Evolutionary conservation across 192 early-diverging fungal species (phyloP).

Genomic region (Rhizophagus sp.): DNA sequence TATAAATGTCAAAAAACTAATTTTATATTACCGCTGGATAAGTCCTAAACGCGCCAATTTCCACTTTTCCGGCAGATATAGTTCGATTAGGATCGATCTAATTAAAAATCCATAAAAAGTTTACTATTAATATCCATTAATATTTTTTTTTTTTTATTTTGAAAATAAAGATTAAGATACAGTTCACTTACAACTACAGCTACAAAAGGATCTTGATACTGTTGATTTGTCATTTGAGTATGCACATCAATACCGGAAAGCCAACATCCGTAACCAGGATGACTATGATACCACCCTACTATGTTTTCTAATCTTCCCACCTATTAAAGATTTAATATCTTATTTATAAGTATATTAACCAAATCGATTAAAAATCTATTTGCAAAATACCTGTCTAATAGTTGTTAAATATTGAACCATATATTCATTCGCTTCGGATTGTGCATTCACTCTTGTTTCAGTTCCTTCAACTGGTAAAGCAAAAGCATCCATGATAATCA

Average conservation of each 20-base stretch:
- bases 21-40: slow-evolving; percentile 74
- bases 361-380: background rate
- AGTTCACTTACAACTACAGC: slow-evolving; percentile 81
- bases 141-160: background rate
- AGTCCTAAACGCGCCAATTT: slow-evolving; percentile 98
- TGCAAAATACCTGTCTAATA: slow-evolving; percentile 65
- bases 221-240: slow-evolving; percentile 95
- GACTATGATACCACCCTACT: slow-evolving; percentile 98
- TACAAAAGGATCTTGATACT: slow-evolving; percentile 91
- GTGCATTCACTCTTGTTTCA: slow-evolving; percentile 95
- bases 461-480: slow-evolving; percentile 98
- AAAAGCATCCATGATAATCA: slow-evolving; percentile 97
- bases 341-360: background rate
- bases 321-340: slow-evolving; percentile 34
- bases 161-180: background rate
- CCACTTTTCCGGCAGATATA: slow-evolving; percentile 94
- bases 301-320: slow-evolving; percentile 89
- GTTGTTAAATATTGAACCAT: slow-evolving; percentile 93
- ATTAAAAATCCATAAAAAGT: background rate
- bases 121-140: background rate
- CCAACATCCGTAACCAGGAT: slow-evolving; percentile 99
- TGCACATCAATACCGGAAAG: slow-evolving; percentile 97
- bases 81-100: slow-evolving; percentile 98
- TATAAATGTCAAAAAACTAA: background rate
- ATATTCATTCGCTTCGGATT: slow-evolving; percentile 92